A percentile compares a stretch with the other conserved stretches of the same genome.
phyloP scores from a whole-genome alignment of 2,329 filamentous ascomycete genomes.

The Clarireedia sp. region DNA sequence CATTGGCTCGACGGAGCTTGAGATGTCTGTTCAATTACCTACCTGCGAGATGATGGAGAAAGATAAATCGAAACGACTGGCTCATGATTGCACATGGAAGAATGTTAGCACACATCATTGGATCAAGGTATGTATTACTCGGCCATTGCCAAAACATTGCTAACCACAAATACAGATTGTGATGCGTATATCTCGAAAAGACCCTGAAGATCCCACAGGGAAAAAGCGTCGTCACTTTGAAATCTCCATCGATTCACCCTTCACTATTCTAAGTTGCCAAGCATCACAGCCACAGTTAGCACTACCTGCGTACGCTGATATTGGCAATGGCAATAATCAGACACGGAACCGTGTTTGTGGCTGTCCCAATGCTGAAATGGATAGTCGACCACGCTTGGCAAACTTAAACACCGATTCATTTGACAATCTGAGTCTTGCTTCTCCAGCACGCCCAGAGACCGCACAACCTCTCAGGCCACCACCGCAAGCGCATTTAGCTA shows the following conservation, averaged over 20 bases:
- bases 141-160: not conserved
- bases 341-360: slow-evolving; percentile 44
- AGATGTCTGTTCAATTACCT: slow-evolving; percentile 65
- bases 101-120: slow-evolving; percentile 71
- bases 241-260: slow-evolving; percentile 70
- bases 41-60: slow-evolving; percentile 62
- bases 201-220: slow-evolving; percentile 48
- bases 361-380: slow-evolving; percentile 50
- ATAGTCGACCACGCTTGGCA: slow-evolving; percentile 31
- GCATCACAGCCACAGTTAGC: slow-evolving; percentile 64
- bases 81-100: slow-evolving; percentile 66
- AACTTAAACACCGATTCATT: slow-evolving; percentile 38
- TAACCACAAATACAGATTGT: slow-evolving; percentile 49
- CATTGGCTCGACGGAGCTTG: slow-evolving; percentile 64
- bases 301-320: slow-evolving; percentile 59
- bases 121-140: slow-evolving; percentile 53
- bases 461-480: slow-evolving; percentile 33
- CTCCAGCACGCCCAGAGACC: slow-evolving; percentile 11
- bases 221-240: slow-evolving; percentile 64
- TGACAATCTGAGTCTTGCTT: slow-evolving; percentile 28
- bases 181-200: slow-evolving; percentile 63
- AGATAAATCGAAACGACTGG: slow-evolving; percentile 50
- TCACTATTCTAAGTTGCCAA: slow-evolving; percentile 66
- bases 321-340: slow-evolving; percentile 34
- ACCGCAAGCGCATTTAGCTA: slow-evolving; percentile 39